Base-by-base conservation (phyloP, 2,329 filamentous ascomycete genomes). In the Cytospora leucostoma region DNA sequence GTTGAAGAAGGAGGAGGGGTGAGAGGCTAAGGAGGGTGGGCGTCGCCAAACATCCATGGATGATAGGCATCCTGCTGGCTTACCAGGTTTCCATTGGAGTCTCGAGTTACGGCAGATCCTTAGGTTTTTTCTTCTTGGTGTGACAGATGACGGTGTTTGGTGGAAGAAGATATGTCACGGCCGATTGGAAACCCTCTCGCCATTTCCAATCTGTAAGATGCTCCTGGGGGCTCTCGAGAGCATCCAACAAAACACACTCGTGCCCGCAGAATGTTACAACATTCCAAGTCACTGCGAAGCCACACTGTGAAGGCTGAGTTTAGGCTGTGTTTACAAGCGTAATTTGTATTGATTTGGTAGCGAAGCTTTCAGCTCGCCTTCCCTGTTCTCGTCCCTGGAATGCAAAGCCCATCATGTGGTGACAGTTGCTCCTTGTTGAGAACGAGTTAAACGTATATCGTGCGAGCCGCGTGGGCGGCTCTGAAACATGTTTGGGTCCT, bases 361-460 rank as follows among this genome's bases (percentile, higher is more conserved):
- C 58, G 47, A 40, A 61, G 59, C 59, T 61, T 15, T 34, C n/a
- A 13, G 47, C 50, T 19, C 27, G 47, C 38, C 35, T 34, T 17
- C 59, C 12, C 59, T n/a, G 33, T 33, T n/a, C 27, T 61, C 51
- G 51, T 44, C 32, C n/a, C 27, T 17, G 52, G 59, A 55, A 50
- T 49, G 3, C 40, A 52, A n/a, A 35, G 19, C 38, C 52, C 40
- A 33, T 13, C 4, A 51, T 33, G 19, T 7, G 5, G 4, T 47
- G 51, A n/a, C 13, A 49, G 10, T 32, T 50, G 50, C 44, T 34
- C 44, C 44, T 2, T 47, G 44, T 21, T 37, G 55, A 58, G 34
- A 56, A 27, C 55, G 12, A 51, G 32, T 34, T 37, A 56, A 61
- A 64, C 57, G 58, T 64, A 64, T 61, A 61, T 61, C 59, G 51